These are phyloP conservation scores for Talaromyces sp. DNA, from an alignment of 2,329 filamentous ascomycete genomes.

Conservation along the genomic window DNA sequence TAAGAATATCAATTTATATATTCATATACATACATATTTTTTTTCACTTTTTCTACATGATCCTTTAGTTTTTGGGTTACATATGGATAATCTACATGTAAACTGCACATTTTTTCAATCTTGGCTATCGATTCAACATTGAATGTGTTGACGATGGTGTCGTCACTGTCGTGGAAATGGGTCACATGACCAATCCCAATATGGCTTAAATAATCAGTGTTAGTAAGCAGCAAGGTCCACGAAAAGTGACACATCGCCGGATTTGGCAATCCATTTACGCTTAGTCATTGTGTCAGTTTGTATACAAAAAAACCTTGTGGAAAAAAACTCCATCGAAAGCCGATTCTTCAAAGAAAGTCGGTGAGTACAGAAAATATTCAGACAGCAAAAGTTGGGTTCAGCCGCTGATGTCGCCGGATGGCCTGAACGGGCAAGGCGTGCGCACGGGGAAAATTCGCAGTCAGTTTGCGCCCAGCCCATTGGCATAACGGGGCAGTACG, in stretches of 20 bases:
- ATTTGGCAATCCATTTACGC: neutral
- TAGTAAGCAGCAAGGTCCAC: no score
- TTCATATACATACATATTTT: no score
- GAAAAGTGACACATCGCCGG: neutral
- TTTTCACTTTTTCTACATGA: no score
- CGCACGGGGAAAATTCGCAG: neutral
- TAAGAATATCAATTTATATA: no score
- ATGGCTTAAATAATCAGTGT: no score
- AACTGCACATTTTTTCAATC: no score
- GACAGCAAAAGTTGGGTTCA: neutral
- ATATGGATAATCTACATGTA: no score
- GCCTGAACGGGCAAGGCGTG: neutral
- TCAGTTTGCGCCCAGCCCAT: neutral
- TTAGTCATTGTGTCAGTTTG: neutral
- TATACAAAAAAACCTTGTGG: neutral
- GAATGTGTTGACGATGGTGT: no score
- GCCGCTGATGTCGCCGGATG: neutral
- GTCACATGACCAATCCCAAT: no score
- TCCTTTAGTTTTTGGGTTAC: no score
- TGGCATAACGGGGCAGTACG: neutral
- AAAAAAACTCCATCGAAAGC: neutral
- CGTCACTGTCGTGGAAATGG: no score
- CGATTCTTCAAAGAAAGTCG: neutral
- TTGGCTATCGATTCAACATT: no score
- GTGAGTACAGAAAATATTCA: neutral